phyloP scores from a whole-genome alignment of 169 alveolate species.

The Blepharisma undulans region DNA sequence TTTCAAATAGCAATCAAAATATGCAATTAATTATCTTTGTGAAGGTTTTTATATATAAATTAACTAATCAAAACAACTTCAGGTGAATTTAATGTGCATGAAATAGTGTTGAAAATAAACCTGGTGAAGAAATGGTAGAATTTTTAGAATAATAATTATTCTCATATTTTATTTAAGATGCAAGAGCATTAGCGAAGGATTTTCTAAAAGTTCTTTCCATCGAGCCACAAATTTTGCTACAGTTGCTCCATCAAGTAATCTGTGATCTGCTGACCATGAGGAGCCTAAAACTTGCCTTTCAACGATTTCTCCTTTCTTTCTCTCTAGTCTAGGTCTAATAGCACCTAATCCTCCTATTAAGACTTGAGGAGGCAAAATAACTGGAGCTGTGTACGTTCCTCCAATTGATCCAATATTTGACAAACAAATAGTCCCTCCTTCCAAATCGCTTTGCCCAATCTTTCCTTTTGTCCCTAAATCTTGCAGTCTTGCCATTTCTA shows the following conservation, averaged over 20 bases:
- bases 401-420: slow-evolving; percentile 94
- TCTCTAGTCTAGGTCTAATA: slow-evolving; percentile 73
- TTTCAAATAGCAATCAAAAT: no score
- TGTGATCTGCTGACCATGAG: slow-evolving; percentile 93
- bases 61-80: no score
- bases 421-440: slow-evolving; percentile 91
- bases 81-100: no score
- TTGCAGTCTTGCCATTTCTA: slow-evolving; percentile 83
- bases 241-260: slow-evolving; percentile 95
- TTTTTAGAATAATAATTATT: neutral
- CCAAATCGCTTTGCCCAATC: slow-evolving; percentile 84
- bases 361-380: slow-evolving; percentile 92
- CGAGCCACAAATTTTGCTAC: slow-evolving; percentile 66
- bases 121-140: neutral
- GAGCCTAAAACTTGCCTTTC: slow-evolving; percentile 65
- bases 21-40: no score
- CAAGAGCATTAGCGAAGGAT: slow-evolving; percentile 28
- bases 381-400: slow-evolving; percentile 93
- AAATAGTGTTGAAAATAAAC: neutral
- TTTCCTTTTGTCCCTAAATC: slow-evolving; percentile 76
- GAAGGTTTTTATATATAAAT: neutral
- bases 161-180: slow-evolving; percentile 19
- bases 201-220: slow-evolving; percentile 31
- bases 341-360: slow-evolving; percentile 90
- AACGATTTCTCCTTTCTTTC: slow-evolving; percentile 54